Percentiles rank a stretch among this genome's conserved stretches.
Evolutionary conservation across 352 stramenopile genomes (phyloP).

Genomic region (Phytophthora quininea): DNA sequence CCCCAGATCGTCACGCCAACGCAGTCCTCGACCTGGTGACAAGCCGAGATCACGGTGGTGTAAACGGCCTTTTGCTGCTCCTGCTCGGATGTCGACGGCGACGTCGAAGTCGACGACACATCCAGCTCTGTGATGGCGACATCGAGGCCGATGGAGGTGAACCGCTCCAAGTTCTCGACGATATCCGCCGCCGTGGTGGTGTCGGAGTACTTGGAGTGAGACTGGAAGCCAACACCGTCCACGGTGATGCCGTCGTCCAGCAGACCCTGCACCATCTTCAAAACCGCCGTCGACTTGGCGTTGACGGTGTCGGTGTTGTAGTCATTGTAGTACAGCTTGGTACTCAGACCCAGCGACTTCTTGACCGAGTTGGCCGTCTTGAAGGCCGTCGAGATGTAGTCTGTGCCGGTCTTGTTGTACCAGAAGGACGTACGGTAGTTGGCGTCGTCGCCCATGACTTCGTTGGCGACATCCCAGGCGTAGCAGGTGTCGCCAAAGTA

Average conservation of each 20-base stretch:
- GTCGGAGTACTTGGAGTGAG: constrained; percentile 27
- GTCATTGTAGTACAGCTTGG: constrained; percentile 37
- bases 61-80: constrained; percentile 24
- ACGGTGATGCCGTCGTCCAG: constrained; percentile 27
- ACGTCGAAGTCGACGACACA: constrained; percentile 21
- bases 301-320: constrained; percentile 39
- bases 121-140: constrained; percentile 35
- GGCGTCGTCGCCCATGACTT: constrained; percentile 33
- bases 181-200: constrained; percentile 16
- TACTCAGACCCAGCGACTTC: constrained; percentile 30
- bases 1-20: constrained; percentile 22
- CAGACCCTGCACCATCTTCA: constrained; percentile 32
- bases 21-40: constrained; percentile 28
- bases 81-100: constrained; percentile 15
- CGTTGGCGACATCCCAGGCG: constrained; percentile 36
- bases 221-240: constrained; percentile 38
- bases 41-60: constrained; percentile 24
- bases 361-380: constrained; percentile 38
- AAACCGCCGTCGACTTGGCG: constrained; percentile 36
- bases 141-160: constrained; percentile 31
- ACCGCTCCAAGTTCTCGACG: constrained; percentile 31
- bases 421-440: constrained; percentile 35
- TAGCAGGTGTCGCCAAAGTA: constrained; percentile 38
- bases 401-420: constrained; percentile 37
- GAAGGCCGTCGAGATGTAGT: constrained; percentile 39